A percentile compares a stretch with the other conserved stretches of the same genome.
Evolutionary conservation across 441 rosid species (phyloP).

Genomic region (Syzygium malaccense): DNA sequence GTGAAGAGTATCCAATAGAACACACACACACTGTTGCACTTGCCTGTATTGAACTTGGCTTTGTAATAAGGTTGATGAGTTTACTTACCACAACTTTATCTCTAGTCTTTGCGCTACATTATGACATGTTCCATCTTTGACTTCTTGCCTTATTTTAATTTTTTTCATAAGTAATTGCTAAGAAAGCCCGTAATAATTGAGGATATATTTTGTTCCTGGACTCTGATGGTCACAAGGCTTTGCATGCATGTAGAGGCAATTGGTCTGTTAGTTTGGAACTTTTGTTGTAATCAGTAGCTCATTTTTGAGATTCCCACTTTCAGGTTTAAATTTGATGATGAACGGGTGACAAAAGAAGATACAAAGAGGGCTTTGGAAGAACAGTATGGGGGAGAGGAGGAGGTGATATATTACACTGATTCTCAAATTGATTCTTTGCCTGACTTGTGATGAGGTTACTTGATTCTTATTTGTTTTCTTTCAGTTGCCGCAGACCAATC

Average conservation of each 20-base stretch:
- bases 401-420: constrained; percentile 37
- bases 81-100: background rate
- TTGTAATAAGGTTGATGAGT: background rate
- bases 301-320: background rate
- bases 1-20: background rate
- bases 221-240: background rate
- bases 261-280: background rate
- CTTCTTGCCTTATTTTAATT: background rate
- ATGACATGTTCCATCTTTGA: background rate
- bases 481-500: constrained; percentile 86
- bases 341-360: constrained; percentile 96
- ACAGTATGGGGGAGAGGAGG: constrained; percentile 99
- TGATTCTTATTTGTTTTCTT: constrained; percentile 11
- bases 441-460: background rate
- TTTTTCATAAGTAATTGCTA: background rate
- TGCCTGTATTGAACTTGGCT: background rate
- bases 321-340: constrained; percentile 98
- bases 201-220: background rate
- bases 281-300: background rate
- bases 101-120: background rate
- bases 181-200: background rate
- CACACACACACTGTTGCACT: background rate
- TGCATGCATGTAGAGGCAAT: background rate
- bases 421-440: constrained; percentile 1
- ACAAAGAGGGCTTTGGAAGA: constrained; percentile 88